phyloP scores from a whole-genome alignment of 2,329 filamentous ascomycete genomes.

The Hypoxylon sp. region DNA sequence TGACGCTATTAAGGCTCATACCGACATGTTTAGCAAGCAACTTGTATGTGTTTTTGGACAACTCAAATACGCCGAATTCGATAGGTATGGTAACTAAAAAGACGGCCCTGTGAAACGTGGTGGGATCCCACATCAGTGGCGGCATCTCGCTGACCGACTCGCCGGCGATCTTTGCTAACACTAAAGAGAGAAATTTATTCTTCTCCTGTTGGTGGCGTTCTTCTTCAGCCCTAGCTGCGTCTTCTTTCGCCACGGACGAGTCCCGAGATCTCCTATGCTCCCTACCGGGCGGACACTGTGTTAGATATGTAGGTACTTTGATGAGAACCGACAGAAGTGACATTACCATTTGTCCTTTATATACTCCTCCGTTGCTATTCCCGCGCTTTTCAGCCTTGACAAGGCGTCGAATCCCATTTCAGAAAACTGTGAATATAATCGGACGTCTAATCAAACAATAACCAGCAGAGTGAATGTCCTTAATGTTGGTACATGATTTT shows the following conservation, averaged over 20 bases:
- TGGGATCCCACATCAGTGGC: conserved; percentile 42
- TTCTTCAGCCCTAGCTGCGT: conserved; percentile 32
- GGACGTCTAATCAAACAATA: neutral
- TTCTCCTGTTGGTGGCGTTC: conserved; percentile 43
- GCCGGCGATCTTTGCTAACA: conserved; percentile 47
- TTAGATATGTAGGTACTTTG: conserved; percentile 28
- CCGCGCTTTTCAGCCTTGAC: conserved; percentile 39
- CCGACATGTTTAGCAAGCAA: conserved; percentile 51
- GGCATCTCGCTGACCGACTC: conserved; percentile 46
- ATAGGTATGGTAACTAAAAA: conserved; percentile 52
- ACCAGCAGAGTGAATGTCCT: neutral
- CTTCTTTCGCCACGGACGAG: conserved; percentile 17
- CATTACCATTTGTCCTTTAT: conserved; percentile 46
- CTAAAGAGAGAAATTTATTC: conserved; percentile 45
- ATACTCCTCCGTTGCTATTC: conserved; percentile 38
- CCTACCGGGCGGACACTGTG: conserved; percentile 14
- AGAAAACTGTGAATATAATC: neutral
- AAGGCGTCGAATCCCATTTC: conserved; percentile 45
- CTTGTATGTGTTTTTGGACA: conserved; percentile 49
- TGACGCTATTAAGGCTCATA: conserved; percentile 52
- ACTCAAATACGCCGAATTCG: conserved; percentile 50
- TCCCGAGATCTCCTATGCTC: conserved; percentile 29
- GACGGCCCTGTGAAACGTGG: conserved; percentile 46
- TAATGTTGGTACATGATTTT: conserved; percentile 6
- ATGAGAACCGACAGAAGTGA: neutral